A percentile compares a stretch with the other conserved stretches of the same genome.
Evolutionary conservation across 805 yeast species (phyloP).

Genomic region (Clavispora vitiphila): DNA sequence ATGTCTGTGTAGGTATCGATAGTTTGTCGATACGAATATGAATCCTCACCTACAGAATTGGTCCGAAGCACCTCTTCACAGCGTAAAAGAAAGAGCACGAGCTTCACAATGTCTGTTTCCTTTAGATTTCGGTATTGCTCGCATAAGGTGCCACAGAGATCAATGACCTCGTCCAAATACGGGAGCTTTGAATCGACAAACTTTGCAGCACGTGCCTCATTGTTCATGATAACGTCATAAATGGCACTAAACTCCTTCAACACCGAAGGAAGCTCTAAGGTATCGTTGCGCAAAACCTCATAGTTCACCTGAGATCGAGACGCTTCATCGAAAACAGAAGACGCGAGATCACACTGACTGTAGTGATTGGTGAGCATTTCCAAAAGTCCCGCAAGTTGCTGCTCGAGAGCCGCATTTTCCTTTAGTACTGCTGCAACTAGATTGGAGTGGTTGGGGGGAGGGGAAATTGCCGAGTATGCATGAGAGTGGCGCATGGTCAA

Average conservation of each 20-base stretch:
- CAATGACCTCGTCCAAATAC: slow-evolving; percentile 12
- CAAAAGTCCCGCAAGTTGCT: slow-evolving; percentile 64
- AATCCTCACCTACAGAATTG: neutral
- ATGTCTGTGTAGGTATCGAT: slow-evolving; percentile 21
- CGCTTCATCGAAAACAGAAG: slow-evolving; percentile 30
- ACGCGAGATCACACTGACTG: slow-evolving; percentile 65
- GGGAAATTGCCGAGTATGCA: neutral
- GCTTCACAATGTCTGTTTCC: slow-evolving; percentile 20
- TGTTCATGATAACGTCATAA: slow-evolving; percentile 30
- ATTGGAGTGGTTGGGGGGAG: slow-evolving; percentile 2
- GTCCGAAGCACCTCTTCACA: slow-evolving; percentile 7
- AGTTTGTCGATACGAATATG: slow-evolving; percentile 1
- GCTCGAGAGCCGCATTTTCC: slow-evolving; percentile 50
- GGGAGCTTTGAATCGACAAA: slow-evolving; percentile 12
- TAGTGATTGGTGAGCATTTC: slow-evolving; percentile 75
- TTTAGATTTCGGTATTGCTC: slow-evolving; percentile 20
- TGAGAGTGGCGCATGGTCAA: slow-evolving; percentile 3
- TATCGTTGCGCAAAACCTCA: slow-evolving; percentile 48
- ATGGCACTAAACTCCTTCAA: slow-evolving; percentile 29
- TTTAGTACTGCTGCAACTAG: slow-evolving; percentile 6
- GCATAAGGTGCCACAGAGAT: slow-evolving; percentile 13
- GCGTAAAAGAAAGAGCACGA: slow-evolving; percentile 17
- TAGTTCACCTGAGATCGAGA: slow-evolving; percentile 26
- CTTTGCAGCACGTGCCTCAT: slow-evolving; percentile 28
- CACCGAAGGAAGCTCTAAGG: slow-evolving; percentile 53